These are phyloP conservation scores for Dittrichia graveolens DNA, from an alignment of 129 eudicot species.

Conservation along the genomic window DNA sequence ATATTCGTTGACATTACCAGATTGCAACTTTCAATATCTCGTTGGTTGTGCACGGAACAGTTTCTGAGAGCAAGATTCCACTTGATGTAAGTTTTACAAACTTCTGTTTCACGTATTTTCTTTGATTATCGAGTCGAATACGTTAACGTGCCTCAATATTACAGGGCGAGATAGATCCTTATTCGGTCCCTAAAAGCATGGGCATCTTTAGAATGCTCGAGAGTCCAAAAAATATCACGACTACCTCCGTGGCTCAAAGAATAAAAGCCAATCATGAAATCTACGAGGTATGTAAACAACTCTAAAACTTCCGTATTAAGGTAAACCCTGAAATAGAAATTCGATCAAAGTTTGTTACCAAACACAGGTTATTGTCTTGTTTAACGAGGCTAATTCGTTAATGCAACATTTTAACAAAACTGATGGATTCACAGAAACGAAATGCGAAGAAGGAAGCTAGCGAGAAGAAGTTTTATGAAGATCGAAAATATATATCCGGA, in stretches of 20 bases:
- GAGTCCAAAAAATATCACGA: conserved; percentile 65
- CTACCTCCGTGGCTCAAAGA: conserved; percentile 47
- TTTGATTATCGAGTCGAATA: neutral
- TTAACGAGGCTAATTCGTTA: too few species aligned
- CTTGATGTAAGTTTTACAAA: conserved; percentile 45
- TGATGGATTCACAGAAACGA: conserved; percentile 58
- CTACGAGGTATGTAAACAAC: conserved; percentile 60
- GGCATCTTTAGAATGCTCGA: conserved; percentile 58
- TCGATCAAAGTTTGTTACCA: too few species aligned
- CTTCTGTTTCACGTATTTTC: neutral
- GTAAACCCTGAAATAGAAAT: too few species aligned
- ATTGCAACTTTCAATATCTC: conserved; percentile 81
- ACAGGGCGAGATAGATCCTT: conserved; percentile 65
- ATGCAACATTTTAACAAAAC: neutral
- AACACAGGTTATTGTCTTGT: too few species aligned
- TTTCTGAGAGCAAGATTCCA: conserved; percentile 53
- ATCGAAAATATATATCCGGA: conserved; percentile 61
- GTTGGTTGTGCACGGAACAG: conserved; percentile 66
- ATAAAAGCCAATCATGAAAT: conserved; percentile 40
- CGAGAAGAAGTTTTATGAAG: conserved; percentile 75
- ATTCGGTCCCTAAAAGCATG: conserved; percentile 64
- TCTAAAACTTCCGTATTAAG: too few species aligned
- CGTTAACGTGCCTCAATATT: conserved; percentile 4
- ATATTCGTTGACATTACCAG: conserved; percentile 37
- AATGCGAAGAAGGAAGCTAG: conserved; percentile 87